phyloP scores from a whole-genome alignment of 257 asterid genomes.

The Forsythia viridissima region DNA sequence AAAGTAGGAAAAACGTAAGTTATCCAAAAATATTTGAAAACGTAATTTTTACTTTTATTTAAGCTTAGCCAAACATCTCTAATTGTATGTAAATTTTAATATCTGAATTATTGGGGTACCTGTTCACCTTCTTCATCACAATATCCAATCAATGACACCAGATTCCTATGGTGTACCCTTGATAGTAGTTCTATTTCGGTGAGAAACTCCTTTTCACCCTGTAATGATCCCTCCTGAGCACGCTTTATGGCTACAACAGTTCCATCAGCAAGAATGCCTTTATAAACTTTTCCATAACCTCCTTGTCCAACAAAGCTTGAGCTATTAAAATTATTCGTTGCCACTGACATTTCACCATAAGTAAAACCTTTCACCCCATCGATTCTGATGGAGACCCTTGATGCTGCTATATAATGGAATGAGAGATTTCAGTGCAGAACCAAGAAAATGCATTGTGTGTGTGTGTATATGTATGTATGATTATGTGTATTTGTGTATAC shows the following conservation, averaged over 20 bases:
- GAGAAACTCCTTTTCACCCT: constrained; percentile 95
- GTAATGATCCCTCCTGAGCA: constrained; percentile 89
- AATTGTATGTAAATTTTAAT: neutral
- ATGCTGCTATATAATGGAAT: constrained; percentile 49
- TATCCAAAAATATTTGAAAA: neutral
- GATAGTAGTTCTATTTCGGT: constrained; percentile 88
- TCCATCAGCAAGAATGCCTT: constrained; percentile 82
- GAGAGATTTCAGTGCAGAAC: neutral
- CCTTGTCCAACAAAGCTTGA: constrained; percentile 82
- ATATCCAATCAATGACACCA: constrained; percentile 83
- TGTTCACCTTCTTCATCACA: constrained; percentile 97
- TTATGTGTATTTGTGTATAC: neutral
- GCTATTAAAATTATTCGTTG: constrained; percentile 62
- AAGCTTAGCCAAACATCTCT: neutral
- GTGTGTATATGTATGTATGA: neutral
- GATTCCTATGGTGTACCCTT: constrained; percentile 89
- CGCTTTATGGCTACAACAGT: constrained; percentile 92
- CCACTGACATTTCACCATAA: constrained; percentile 62
- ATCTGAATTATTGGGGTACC: constrained; percentile 39
- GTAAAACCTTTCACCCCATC: constrained; percentile 85
- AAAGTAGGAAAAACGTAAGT: neutral
- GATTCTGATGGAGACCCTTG: constrained; percentile 69
- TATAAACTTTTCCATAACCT: constrained; percentile 90
- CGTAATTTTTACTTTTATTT: neutral
- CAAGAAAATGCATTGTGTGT: neutral